Conservation (phyloP, 768 basidiomycete genomes). For the Clitopilus hobsonii region DNA sequence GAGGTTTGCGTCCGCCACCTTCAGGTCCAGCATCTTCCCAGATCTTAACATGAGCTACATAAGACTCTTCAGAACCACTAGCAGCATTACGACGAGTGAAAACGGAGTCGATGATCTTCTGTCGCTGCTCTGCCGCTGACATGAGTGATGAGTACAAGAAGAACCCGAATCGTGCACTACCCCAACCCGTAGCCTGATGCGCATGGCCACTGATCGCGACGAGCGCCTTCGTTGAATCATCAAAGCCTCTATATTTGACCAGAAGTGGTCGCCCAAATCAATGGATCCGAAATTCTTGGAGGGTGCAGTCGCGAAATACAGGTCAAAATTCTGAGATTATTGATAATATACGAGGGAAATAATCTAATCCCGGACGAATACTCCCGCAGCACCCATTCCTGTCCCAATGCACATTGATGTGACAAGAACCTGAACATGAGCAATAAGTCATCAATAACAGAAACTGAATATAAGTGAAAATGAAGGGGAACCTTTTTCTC, state of each 20-base stretch:
- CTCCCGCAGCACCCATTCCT: slow-evolving; percentile 87
- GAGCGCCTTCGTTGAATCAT: too few species aligned
- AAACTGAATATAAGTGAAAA: slow-evolving; percentile 2
- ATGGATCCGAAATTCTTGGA: too few species aligned
- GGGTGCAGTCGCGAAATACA: too few species aligned
- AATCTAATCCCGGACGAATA: slow-evolving; percentile 56
- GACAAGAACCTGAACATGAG: slow-evolving; percentile 57
- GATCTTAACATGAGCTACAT: slow-evolving; percentile 88
- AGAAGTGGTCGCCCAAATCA: neutral
- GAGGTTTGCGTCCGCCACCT: slow-evolving; percentile 71
- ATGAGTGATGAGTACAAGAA: neutral
- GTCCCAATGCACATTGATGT: slow-evolving; percentile 88
- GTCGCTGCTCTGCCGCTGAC: slow-evolving; percentile 45
- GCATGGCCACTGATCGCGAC: neutral
- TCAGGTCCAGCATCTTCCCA: slow-evolving; percentile 81
- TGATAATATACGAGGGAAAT: neutral
- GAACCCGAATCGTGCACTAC: too few species aligned
- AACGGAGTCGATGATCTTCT: slow-evolving; percentile 77
- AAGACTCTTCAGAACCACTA: slow-evolving; percentile 68
- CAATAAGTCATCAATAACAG: slow-evolving; percentile 3
- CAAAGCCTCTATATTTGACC: neutral
- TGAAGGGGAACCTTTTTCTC: slow-evolving; percentile 72
- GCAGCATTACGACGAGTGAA: slow-evolving; percentile 69
- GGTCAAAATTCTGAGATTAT: too few species aligned
- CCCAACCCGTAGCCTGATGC: too few species aligned